These are phyloP conservation scores for Curvularia verruculosa DNA, from an alignment of 2,329 filamentous ascomycete species.

Conservation along the genomic window DNA sequence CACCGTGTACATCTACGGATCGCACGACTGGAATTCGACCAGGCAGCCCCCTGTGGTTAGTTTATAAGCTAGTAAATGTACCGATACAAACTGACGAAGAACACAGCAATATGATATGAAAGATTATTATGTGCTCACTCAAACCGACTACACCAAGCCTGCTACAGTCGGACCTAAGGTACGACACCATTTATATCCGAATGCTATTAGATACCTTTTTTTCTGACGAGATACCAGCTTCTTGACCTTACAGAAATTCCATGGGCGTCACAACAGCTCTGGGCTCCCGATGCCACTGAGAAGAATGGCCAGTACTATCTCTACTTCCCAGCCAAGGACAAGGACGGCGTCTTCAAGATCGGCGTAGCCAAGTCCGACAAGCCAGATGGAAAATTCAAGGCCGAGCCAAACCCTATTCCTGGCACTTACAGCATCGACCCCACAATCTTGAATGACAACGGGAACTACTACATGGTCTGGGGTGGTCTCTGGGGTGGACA, in stretches of 20 bases:
- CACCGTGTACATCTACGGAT: conserved; percentile 15
- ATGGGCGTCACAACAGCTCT: conserved; percentile 78
- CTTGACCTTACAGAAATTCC: conserved; percentile 61
- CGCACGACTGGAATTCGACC: conserved; percentile 13
- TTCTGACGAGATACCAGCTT: conserved; percentile 3
- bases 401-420: conserved; percentile 67
- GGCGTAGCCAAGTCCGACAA: conserved; percentile 69
- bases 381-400: conserved; percentile 71
- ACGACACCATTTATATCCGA: neutral
- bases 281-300: conserved; percentile 75
- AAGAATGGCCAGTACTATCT: conserved; percentile 74
- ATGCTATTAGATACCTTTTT: neutral
- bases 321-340: conserved; percentile 76
- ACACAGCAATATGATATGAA: conserved; percentile 76
- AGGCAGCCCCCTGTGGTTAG: conserved; percentile 3
- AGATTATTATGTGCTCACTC: conserved; percentile 78
- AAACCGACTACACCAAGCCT: conserved; percentile 58
- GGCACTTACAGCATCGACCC: conserved; percentile 78
- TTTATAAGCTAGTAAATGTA: neutral
- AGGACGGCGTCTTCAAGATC: conserved; percentile 71
- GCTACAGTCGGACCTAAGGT: conserved; percentile 75
- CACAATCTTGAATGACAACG: conserved; percentile 73
- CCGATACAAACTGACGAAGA: neutral
- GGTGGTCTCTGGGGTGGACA: conserved; percentile 81
- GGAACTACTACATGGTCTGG: conserved; percentile 71